phyloP scores from a whole-genome alignment of 441 rosid genomes.

The Cnidoscolus chayamansa region DNA sequence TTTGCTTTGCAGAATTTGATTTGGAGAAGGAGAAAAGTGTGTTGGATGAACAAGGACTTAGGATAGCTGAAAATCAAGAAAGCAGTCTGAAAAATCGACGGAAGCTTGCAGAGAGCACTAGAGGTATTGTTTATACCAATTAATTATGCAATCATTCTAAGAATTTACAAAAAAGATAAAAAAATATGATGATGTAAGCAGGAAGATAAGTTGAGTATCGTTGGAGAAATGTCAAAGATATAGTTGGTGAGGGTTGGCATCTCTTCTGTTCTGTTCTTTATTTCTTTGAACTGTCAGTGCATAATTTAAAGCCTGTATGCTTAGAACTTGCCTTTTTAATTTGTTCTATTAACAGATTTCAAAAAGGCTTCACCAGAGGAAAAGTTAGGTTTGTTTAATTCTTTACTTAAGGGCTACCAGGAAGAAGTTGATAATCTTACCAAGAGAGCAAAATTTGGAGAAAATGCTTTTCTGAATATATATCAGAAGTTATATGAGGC shows the following conservation, averaged over 20 bases:
- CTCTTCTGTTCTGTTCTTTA: background rate
- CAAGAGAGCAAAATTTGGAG: conserved; percentile 98
- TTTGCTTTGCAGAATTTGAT: conserved; percentile 63
- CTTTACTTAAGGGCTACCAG: conserved; percentile 93
- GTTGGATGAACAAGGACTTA: conserved; percentile 94
- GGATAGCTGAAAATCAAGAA: conserved; percentile 96
- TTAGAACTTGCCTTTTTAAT: background rate
- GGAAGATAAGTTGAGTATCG: conserved; percentile 1
- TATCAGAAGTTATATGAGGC: conserved; percentile 99
- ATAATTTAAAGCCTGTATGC: background rate
- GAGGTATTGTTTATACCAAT: conserved; percentile 51
- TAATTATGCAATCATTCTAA: background rate
- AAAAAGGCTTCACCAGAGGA: conserved; percentile 94
- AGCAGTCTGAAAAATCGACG: conserved; percentile 92
- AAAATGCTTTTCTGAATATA: conserved; percentile 94
- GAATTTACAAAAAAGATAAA: background rate
- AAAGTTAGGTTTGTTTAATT: conserved; percentile 77
- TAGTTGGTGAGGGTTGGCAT: background rate
- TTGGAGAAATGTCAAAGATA: background rate
- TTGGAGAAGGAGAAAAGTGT: conserved; percentile 89
- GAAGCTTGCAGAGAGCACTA: conserved; percentile 97
- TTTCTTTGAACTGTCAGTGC: background rate
- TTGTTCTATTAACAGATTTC: conserved; percentile 58
- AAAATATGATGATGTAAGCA: background rate
- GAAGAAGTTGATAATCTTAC: conserved; percentile 99